Evolutionary conservation across 2,329 filamentous ascomycete species (phyloP), one percentile per base, ranked within the genome.

Genomic region (Beauveria varroae): DNA sequence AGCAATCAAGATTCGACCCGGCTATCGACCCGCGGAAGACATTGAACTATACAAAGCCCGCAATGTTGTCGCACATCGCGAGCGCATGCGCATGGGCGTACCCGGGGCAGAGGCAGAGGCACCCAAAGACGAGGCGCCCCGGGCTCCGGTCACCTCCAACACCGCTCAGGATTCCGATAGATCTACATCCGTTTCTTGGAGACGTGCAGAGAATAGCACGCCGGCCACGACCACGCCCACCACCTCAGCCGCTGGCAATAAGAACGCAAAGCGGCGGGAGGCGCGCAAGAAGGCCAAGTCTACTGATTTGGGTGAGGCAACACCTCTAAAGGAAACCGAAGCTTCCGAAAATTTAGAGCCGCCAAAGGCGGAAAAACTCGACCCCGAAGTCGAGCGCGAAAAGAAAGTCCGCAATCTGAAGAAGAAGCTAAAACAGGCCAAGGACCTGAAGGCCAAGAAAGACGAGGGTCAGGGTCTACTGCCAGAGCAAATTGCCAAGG

Each of bases 11-110:
- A 91, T 99, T 64, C 86, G 91, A 34, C 93, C 95, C 0, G 96
- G 95, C 59, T 99, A 97, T 76, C 87, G 87, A 40, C 96, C 95
- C 1, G 91, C 93, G 0, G 95, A 99, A 76, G 95, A 99, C 75
- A 88, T 98, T 65, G 92, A 97, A 71, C 81, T 96, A 51, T 99
- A 99, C 83, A 96, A 92, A 78, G 97, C 96, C 75, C 87, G 90
- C 62, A 92, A 88, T 1, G 93, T 93, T 55, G 89, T 95, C 72
- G 86, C 85, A 55, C 96, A 90, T 78, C 91, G 91, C 71, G 91
- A 85, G 67, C 86, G 91, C 64, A 78, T 72, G 74, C 62, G 88
- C 84, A 71, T 74, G 24, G 75, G 75, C 24, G 83, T 96, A 5
- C 90, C 91, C 4, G 93, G 93, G 26, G 89, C 91, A 1, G 84